Evolutionary conservation across 2,329 filamentous ascomycete species (phyloP).

Genomic region (Fusarium tuaranense): DNA sequence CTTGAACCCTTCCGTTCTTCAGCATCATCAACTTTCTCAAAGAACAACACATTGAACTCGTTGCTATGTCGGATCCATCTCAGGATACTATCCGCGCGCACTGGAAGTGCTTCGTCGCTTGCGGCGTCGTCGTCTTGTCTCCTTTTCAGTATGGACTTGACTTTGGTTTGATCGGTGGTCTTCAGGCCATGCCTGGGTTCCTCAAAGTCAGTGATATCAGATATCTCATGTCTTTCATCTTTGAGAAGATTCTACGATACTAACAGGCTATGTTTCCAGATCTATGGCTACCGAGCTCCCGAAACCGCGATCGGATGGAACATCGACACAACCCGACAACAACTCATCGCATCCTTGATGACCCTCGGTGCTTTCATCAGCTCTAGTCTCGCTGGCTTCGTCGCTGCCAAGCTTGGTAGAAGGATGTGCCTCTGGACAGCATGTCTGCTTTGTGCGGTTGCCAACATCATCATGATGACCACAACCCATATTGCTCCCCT

Average conservation of each 20-base stretch:
- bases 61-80: conserved; percentile 16
- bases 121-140: conserved; percentile 34
- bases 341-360: conserved; percentile 40
- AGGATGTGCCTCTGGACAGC: conserved; percentile 34
- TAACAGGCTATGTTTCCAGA: background rate
- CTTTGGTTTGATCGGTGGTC: conserved; percentile 37
- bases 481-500: conserved; percentile 33
- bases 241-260: background rate
- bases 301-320: conserved; percentile 41
- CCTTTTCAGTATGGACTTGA: conserved; percentile 41
- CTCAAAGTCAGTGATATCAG: conserved; percentile 18
- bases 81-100: conserved; percentile 36
- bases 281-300: conserved; percentile 37
- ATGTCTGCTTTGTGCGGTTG: conserved; percentile 32
- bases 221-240: background rate
- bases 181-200: conserved; percentile 40
- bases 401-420: conserved; percentile 29
- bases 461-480: conserved; percentile 42
- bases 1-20: background rate
- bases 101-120: conserved; percentile 39
- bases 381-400: conserved; percentile 36
- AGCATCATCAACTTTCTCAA: background rate
- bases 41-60: background rate
- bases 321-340: conserved; percentile 37
- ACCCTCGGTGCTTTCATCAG: conserved; percentile 40